Base-by-base conservation (phyloP, 805 yeast species). In the Vanderwaltozyma yarrowii region DNA sequence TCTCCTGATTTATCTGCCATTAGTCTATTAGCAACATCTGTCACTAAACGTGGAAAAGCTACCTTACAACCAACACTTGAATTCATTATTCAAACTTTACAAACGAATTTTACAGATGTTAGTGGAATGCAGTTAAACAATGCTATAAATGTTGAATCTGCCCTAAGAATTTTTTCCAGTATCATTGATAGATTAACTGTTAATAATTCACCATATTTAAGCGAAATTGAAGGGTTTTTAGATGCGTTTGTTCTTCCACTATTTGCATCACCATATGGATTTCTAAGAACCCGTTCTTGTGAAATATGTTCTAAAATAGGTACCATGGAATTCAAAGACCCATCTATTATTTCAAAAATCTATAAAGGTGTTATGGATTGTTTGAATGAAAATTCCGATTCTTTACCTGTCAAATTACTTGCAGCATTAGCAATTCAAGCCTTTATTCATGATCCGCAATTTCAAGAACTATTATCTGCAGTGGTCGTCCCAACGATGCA, bases 391-490 rank as follows among this genome's bases (percentile, higher is more conserved):
- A 23, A 44, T 6, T 76, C 73, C 35, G 58, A 61, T 29, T 61
- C 69, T 25, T 64, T 81, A 39, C 95, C 96, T 0, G 84, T 86
- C 3, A 81, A 78, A 55, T 70, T 89, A 34, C 83, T 85, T 52
- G 87, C 89, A 14, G 85, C 96, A 0, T 63, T 86, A 40, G 92
- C 95, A 0, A 66, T 89, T 36, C 96, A 88, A 64, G 76, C 88
- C 1, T 80, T 80, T 49, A 70, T 86, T 36, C 69, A 69, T 24
- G 70, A 76, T 33, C 75, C 74, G 1, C 73, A 72, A 34, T 85
- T 88, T 52, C 74, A 76, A 51, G 80, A 76, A 34, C 79, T 82
- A 1, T 60, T 92, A 21, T 69, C 83, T 1, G 54, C 71, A 3
- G 75, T 80, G 32, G 81, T 89, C 40, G 72, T 88, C 24, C 83